Conservation (phyloP, 768 basidiomycete genomes). For the Leccinum barrowsii region DNA sequence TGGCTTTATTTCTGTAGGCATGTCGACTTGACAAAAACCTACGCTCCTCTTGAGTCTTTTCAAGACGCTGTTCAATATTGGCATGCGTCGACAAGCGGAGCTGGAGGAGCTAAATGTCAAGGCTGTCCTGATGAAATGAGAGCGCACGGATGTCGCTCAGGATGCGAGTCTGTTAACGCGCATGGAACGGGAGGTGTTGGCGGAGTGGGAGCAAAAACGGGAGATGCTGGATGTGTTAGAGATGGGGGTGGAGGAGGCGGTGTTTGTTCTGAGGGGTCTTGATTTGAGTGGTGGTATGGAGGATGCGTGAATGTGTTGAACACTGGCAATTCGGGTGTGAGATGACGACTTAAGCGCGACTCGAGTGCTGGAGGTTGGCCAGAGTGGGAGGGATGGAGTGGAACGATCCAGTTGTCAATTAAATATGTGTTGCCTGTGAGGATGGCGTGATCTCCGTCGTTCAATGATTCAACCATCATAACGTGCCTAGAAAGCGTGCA, state of each 20-base stretch:
- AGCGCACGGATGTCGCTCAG: slow-evolving; percentile 80
- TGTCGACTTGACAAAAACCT: slow-evolving; percentile 82
- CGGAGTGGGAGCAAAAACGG: slow-evolving; percentile 69
- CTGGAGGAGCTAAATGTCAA: slow-evolving; percentile 59
- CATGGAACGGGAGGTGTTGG: slow-evolving; percentile 72
- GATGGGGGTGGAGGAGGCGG: slow-evolving; percentile 80
- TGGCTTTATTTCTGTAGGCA: slow-evolving; percentile 51
- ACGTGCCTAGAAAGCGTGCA: too few species aligned
- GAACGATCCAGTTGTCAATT: too few species aligned
- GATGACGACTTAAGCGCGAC: too few species aligned
- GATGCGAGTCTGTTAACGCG: slow-evolving; percentile 66
- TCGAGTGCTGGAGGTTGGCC: too few species aligned
- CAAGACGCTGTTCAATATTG: slow-evolving; percentile 88
- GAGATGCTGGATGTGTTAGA: slow-evolving; percentile 61
- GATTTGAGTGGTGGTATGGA: slow-evolving; percentile 46
- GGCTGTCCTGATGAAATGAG: slow-evolving; percentile 67
- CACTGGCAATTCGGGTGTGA: too few species aligned
- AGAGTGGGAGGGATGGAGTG: too few species aligned
- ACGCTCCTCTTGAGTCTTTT: slow-evolving; percentile 61
- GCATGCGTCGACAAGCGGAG: slow-evolving; percentile 70
- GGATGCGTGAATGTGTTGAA: slow-evolving; percentile 32
- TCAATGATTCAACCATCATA: too few species aligned
- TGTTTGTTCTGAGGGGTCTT: slow-evolving; percentile 87
- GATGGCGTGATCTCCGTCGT: too few species aligned
- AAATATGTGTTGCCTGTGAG: too few species aligned